Evolutionary conservation across 331 rosid species (phyloP), one percentile per base, ranked within the genome.

Genomic region (Cucumis variabilis): DNA sequence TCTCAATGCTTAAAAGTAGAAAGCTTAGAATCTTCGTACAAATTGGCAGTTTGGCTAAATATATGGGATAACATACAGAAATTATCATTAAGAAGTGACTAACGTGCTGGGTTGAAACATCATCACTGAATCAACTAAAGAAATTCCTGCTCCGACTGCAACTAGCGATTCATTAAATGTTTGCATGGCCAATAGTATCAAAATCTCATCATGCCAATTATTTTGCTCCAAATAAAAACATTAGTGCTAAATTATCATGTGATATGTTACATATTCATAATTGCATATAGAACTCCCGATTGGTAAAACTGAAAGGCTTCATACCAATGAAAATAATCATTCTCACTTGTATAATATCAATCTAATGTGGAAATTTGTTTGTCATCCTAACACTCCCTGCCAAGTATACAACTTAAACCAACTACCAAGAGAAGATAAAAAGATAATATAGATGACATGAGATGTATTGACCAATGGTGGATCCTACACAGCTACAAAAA

Each of bases 91-190:
- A 92, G 90, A 90, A 92, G 90, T 88, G 87, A 91, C 88, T 81
- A 91, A 89, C 88, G 88, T 87, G 90, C 89, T 86, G 91, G 93
- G 91, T 90, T 72, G 89, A 92, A 95, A 92, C 92, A 88, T 95
- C 93, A 97, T 98, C 99, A 95, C 98, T 85, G 98, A 93, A 85
- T 97, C 98, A 87, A 97, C 90, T 85, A 97, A 89, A 89, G 98
- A 89, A 87, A 94, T 89, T 91, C 99, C 98, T 83, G 98, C 98
- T 89, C 99, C 99, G 68, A 98, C 99, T 86, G 99, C 99, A 86
- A 91, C 63, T 41, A 90, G 90, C 62, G 99, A 97, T 88, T 97
- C 99, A 90, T 86, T 90, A 86, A 90, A 97, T 72, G 99, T 97
- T 98, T 96, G 98, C 95, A 91, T 87, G 82, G 92, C 50, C 87